Conservation (phyloP, 805 yeast genomes). For the Grigorovia jiainica region DNA sequence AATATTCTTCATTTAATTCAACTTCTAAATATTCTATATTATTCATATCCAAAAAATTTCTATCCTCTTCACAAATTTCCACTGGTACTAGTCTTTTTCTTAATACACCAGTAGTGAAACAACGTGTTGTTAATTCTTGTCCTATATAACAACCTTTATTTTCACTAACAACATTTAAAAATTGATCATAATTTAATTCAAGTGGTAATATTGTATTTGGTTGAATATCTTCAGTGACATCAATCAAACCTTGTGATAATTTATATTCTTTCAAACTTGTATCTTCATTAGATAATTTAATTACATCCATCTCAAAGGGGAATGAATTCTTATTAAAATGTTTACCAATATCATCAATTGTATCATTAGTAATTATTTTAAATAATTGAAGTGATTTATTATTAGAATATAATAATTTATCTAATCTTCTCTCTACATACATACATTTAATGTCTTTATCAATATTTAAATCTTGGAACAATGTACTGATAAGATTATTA, state of each 20-base stretch:
- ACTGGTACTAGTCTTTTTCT: constrained; percentile 77
- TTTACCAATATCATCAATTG: constrained; percentile 19
- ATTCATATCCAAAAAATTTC: too few species aligned
- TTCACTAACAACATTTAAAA: constrained; percentile 65
- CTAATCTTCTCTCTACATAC: constrained; percentile 17
- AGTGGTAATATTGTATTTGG: constrained; percentile 60
- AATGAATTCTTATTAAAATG: constrained; percentile 18
- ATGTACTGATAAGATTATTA: constrained; percentile 12
- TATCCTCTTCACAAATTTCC: too few species aligned
- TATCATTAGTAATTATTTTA: constrained; percentile 34
- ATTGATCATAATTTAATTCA: constrained; percentile 68
- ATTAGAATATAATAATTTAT: constrained; percentile 47
- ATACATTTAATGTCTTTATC: neutral
- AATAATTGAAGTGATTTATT: constrained; percentile 64
- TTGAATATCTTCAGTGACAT: constrained; percentile 39
- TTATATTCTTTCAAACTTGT: constrained; percentile 35
- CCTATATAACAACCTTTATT: constrained; percentile 96
- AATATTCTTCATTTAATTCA: constrained; percentile 3
- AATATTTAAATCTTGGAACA: constrained; percentile 14
- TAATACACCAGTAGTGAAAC: constrained; percentile 74
- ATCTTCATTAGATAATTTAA: constrained; percentile 12
- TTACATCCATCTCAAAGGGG: constrained; percentile 20
- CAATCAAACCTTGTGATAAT: constrained; percentile 42
- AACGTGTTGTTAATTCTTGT: constrained; percentile 87
- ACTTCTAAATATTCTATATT: constrained; percentile 8